These are phyloP conservation scores for Plasmodium malariae DNA, from an alignment of 169 alveolate genomes.

Conservation along the genomic window DNA sequence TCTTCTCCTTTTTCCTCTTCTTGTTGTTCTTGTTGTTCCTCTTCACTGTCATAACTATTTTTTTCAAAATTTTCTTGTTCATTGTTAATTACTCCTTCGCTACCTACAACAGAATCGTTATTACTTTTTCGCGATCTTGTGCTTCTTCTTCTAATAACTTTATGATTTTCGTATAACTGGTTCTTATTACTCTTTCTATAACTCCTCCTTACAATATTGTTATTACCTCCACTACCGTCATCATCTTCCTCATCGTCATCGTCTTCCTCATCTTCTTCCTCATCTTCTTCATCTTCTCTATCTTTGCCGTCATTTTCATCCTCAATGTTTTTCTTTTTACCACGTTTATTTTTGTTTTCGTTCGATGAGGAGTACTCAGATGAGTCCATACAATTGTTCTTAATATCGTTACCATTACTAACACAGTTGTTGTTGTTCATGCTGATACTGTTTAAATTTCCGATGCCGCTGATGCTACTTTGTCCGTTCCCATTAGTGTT, in stretches of 20 bases:
- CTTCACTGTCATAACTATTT: not conserved
- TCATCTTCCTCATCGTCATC: not conserved
- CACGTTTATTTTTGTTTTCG: slow-evolving; percentile 10
- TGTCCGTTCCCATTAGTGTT: not conserved
- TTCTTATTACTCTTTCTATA: slow-evolving; percentile 29
- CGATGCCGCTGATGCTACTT: too few species aligned
- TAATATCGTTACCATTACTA: not conserved
- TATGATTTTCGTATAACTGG: not conserved
- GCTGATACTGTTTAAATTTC: too few species aligned
- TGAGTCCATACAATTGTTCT: not conserved
- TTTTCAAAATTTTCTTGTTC: too few species aligned
- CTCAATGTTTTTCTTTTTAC: slow-evolving; percentile 12
- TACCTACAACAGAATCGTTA: slow-evolving; percentile 7
- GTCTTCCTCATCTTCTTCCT: not conserved
- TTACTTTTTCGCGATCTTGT: slow-evolving; percentile 11
- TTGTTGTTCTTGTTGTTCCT: not conserved
- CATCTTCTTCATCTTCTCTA: not conserved
- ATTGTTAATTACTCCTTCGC: slow-evolving; percentile 7
- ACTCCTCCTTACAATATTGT: slow-evolving; percentile 11
- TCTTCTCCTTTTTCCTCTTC: not conserved
- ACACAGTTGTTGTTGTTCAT: not conserved
- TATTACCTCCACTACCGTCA: not conserved
- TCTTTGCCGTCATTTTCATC: not conserved
- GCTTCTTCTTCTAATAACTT: slow-evolving; percentile 18
- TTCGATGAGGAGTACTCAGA: slow-evolving; percentile 41